phyloP scores from a whole-genome alignment of 345 rosid genomes.

The Syzygium grande region DNA sequence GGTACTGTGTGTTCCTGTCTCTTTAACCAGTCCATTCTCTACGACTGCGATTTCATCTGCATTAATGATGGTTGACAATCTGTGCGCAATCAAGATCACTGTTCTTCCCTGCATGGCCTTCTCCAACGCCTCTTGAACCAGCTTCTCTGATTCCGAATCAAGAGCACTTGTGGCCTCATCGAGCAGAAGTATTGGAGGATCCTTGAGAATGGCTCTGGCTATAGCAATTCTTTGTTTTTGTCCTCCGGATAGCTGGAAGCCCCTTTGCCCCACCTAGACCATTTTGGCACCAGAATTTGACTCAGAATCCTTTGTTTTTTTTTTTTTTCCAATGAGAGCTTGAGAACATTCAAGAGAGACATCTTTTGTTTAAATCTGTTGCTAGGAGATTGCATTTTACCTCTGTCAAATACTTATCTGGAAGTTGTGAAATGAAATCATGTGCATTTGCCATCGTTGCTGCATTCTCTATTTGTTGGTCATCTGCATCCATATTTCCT shows the following conservation, averaged over 20 bases:
- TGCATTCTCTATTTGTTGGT: slow-evolving; percentile 32
- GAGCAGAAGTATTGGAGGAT: slow-evolving; percentile 57
- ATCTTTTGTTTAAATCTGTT: background rate
- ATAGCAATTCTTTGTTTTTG: slow-evolving; percentile 67
- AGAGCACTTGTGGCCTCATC: slow-evolving; percentile 78
- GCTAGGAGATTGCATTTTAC: slow-evolving; percentile 1
- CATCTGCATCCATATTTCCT: slow-evolving; percentile 49
- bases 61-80: slow-evolving; percentile 50
- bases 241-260: slow-evolving; percentile 63
- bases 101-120: slow-evolving; percentile 52
- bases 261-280: slow-evolving; percentile 53
- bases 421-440: slow-evolving; percentile 40
- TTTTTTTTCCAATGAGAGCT: background rate
- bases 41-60: slow-evolving; percentile 49
- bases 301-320: background rate
- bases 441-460: slow-evolving; percentile 53
- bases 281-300: background rate
- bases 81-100: slow-evolving; percentile 51
- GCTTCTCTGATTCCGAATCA: slow-evolving; percentile 50
- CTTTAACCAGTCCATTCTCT: slow-evolving; percentile 46
- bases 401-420: slow-evolving; percentile 44
- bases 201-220: slow-evolving; percentile 56
- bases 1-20: slow-evolving; percentile 50
- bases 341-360: background rate
- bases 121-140: slow-evolving; percentile 59